Base-by-base conservation (phyloP, 1,139 yeast genomes). In the Yamadazyma membranifaciens region DNA sequence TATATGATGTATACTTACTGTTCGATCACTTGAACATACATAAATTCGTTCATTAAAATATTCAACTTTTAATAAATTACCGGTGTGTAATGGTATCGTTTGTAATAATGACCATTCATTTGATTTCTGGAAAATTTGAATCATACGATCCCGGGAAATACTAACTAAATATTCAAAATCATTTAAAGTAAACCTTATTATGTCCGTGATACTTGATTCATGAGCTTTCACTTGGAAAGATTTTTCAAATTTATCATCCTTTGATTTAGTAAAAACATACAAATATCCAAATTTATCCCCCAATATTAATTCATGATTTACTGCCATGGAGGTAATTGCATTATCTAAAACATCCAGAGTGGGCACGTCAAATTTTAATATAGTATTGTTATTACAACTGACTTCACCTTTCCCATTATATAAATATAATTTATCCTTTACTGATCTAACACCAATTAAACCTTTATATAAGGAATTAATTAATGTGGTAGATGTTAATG, bases 71-170 rank as follows among this genome's bases (percentile, higher is more conserved):
- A 72, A 43, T 11, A 81, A 56, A 48, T 77, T 80, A 0, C 81
- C 85, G 40, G 75, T 78, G 51, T 82, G 87, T 2, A 72, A 60
- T 0, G 78, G 74, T 16, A 81, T 54, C 0, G 88, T 81, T 51
- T 80, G 84, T 27, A 72, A 56, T 6, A 81, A 56, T 9, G 65
- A 68, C 86, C 86, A 81, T 2, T 47, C 44, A 10, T 47, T 47
- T 1, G 47, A 36, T 31, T 51, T 54, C 2, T 48, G 44, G 44
- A 78, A 79, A 0, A 81, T 55, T 54, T 82, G 87, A 31, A 81
- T 71, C 66, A 81, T 81, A 35, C 87, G 55, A 54, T 82, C 87
- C 29, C 87, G 62, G 3, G 85, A 76, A 31, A 78, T 72, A 37
- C 75, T 70, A 15, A 68, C 66, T 2, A 73, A 50, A 34, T 73